A percentile compares a stretch with the other conserved stretches of the same genome.
phyloP scores from a whole-genome alignment of 805 yeast genomes.

The Metschnikowia baotianmanensis region DNA sequence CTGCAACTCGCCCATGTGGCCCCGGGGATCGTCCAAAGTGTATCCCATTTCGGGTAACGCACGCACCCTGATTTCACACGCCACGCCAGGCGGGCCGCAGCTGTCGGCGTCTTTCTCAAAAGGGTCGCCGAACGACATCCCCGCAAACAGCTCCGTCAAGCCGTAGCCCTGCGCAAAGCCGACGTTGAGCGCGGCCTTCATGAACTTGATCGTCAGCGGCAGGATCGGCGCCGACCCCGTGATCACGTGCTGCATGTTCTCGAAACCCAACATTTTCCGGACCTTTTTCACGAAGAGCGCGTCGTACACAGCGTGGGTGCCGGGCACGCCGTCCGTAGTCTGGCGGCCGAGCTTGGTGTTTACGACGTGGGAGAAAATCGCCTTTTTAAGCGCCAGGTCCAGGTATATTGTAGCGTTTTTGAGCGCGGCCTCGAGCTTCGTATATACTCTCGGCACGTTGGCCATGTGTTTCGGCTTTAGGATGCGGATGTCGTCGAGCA shows the following conservation, averaged over 20 bases:
- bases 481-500: constrained; percentile 25
- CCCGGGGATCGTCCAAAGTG: constrained; percentile 18
- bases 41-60: constrained; percentile 66
- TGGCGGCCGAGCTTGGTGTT: constrained; percentile 20
- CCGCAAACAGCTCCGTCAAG: constrained; percentile 64
- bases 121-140: constrained; percentile 39
- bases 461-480: constrained; percentile 25
- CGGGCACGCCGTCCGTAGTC: constrained; percentile 18
- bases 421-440: constrained; percentile 27
- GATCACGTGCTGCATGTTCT: constrained; percentile 25
- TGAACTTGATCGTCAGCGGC: constrained; percentile 55
- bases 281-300: constrained; percentile 13
- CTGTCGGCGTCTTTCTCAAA: constrained; percentile 52
- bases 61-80: constrained; percentile 51
- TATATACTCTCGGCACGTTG: constrained; percentile 28
- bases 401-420: constrained; percentile 24
- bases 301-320: constrained; percentile 21
- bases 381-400: constrained; percentile 18
- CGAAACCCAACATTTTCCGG: constrained; percentile 34
- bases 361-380: constrained; percentile 20
- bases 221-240: constrained; percentile 71
- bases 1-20: constrained; percentile 58
- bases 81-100: constrained; percentile 59
- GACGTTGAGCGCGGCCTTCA: constrained; percentile 59
- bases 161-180: constrained; percentile 75